These are phyloP conservation scores for Pulveroboletus sp. DNA, from an alignment of 768 basidiomycete species.

Conservation along the genomic window DNA sequence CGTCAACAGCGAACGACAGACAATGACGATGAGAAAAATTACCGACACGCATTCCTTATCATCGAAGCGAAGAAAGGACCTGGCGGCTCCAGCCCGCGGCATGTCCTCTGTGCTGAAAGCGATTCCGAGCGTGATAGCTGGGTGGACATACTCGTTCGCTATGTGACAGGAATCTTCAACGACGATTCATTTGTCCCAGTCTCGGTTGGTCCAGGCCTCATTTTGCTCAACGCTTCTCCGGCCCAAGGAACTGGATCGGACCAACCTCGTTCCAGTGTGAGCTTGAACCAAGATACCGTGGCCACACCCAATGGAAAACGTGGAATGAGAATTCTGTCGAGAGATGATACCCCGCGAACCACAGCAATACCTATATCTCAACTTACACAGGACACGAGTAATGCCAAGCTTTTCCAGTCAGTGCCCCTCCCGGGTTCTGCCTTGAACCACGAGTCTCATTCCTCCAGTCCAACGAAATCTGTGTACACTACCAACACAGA, in stretches of 20 bases:
- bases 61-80: constrained; percentile 81
- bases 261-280: constrained; percentile 57
- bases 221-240: constrained; percentile 23
- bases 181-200: constrained; percentile 54
- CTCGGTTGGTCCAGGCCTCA: constrained; percentile 31
- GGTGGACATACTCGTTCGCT: constrained; percentile 90
- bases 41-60: constrained; percentile 95
- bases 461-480: constrained; percentile 55
- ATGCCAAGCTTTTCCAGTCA: constrained; percentile 57
- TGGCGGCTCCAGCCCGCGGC: constrained; percentile 65
- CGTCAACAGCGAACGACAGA: constrained; percentile 72
- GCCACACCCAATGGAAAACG: constrained; percentile 27
- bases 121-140: constrained; percentile 90
- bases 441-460: constrained; percentile 26
- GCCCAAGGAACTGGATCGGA: constrained; percentile 26
- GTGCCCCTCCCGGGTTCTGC: constrained; percentile 28
- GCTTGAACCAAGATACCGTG: constrained; percentile 34
- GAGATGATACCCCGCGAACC: constrained; percentile 58
- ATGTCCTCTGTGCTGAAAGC: constrained; percentile 95
- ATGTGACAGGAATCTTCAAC: constrained; percentile 77
- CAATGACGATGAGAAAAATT: constrained; percentile 84
- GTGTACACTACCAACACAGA: constrained; percentile 40
- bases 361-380: constrained; percentile 53
- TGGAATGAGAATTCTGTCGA: constrained; percentile 42
- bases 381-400: constrained; percentile 48